Evolutionary conservation across 306 rosid genomes (phyloP).

Genomic region (Benincasa hispida): DNA sequence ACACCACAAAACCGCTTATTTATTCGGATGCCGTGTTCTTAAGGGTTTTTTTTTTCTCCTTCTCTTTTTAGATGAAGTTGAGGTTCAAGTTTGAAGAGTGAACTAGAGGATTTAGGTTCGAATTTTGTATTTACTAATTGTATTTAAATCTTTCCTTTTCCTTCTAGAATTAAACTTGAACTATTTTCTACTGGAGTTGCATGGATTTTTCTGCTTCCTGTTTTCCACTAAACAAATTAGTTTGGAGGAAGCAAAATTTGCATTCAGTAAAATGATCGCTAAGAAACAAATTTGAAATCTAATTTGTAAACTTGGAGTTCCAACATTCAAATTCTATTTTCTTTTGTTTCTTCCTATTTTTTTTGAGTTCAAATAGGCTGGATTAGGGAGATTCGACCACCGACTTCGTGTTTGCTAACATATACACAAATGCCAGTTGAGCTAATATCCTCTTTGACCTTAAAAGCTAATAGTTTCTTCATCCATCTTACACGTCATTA

Average conservation of each 20-base stretch:
- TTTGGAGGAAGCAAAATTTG: not conserved
- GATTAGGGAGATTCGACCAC: too few species aligned
- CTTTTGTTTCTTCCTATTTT: not conserved
- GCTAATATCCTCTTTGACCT: too few species aligned
- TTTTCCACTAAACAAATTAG: not conserved
- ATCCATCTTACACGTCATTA: not conserved
- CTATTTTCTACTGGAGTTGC: not conserved
- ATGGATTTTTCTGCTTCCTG: not conserved
- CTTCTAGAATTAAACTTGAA: not conserved
- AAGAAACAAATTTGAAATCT: not conserved
- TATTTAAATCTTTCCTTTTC: conserved; percentile 7
- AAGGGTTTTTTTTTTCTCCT: not conserved
- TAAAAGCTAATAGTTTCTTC: too few species aligned
- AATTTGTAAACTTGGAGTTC: not conserved
- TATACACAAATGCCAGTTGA: too few species aligned
- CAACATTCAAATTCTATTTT: not conserved
- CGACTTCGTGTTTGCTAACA: too few species aligned
- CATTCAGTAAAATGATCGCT: not conserved
- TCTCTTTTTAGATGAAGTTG: not conserved
- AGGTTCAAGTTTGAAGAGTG: conserved; percentile 12
- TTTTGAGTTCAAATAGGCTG: too few species aligned
- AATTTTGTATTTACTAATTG: conserved; percentile 14
- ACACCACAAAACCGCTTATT: conserved; percentile 4
- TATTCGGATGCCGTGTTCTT: conserved; percentile 6
- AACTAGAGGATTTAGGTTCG: conserved; percentile 5